Evolutionary conservation across 176 grass and related monocot genomes (phyloP).

Genomic region (Phoenix roebelenii): DNA sequence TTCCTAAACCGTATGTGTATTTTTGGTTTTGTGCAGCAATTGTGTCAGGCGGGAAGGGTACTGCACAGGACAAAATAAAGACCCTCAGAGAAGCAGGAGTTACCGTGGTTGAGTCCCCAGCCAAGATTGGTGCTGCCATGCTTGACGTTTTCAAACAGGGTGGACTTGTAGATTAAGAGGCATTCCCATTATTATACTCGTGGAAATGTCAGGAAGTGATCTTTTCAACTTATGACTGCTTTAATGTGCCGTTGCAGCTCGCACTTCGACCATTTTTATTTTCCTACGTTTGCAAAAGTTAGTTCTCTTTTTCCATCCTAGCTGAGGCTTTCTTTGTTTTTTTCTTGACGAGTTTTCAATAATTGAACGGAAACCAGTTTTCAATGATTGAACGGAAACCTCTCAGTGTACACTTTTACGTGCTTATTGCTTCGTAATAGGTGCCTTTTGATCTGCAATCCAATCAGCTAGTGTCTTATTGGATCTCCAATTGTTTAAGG

Average conservation of each 20-base stretch:
- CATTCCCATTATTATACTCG: not conserved
- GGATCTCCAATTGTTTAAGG: too few relatives aligned
- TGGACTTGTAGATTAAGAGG: constrained; percentile 66
- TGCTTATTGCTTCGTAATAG: too few relatives aligned
- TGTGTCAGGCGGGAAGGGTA: constrained; percentile 91
- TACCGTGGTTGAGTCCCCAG: constrained; percentile 82
- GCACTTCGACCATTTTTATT: not conserved
- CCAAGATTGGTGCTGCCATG: constrained; percentile 84
- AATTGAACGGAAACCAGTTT: too few relatives aligned
- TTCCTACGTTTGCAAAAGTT: not conserved
- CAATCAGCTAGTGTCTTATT: too few relatives aligned
- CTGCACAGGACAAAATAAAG: constrained; percentile 90
- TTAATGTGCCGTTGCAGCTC: not conserved
- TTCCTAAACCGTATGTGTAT: too few relatives aligned
- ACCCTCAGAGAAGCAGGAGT: constrained; percentile 84
- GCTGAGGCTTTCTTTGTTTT: too few relatives aligned
- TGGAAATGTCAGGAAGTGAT: not conserved
- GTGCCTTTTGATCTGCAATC: too few relatives aligned
- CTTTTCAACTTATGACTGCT: not conserved
- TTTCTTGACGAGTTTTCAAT: too few relatives aligned
- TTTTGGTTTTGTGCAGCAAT: constrained; percentile 51
- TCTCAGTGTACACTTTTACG: too few relatives aligned
- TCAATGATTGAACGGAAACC: too few relatives aligned
- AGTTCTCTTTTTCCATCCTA: not conserved
- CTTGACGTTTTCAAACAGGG: constrained; percentile 82